A percentile compares a stretch with the other conserved stretches of the same genome.
Conservation (phyloP, 768 basidiomycete genomes). For the Hericium coralloides region DNA sequence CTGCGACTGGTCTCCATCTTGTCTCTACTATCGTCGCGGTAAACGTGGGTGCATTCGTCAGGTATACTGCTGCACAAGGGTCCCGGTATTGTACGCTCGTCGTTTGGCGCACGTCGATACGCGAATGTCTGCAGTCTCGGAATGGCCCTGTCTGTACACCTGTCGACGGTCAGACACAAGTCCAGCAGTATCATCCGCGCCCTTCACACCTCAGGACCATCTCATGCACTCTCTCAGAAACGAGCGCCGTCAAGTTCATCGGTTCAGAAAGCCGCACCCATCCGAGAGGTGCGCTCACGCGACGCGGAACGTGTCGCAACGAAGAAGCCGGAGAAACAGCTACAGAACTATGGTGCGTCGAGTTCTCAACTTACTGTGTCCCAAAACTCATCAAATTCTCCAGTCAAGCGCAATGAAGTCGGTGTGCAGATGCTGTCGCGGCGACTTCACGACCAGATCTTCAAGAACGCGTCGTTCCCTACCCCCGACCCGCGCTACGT, state of each 20-base stretch:
- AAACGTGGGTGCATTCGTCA: no score
- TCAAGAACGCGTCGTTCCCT: conserved; percentile 59
- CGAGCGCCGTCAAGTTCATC: no score
- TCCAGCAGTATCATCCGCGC: neutral
- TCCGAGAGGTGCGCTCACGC: no score
- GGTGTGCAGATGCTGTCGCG: conserved; percentile 92
- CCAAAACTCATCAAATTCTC: neutral
- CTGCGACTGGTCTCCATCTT: no score
- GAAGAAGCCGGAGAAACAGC: neutral
- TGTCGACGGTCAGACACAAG: neutral
- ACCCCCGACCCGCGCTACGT: conserved; percentile 51
- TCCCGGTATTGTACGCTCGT: neutral
- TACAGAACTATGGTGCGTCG: neutral
- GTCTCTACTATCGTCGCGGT: no score
- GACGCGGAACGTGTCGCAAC: no score
- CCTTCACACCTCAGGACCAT: neutral
- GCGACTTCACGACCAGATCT: conserved; percentile 75
- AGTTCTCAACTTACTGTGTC: neutral
- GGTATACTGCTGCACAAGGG: no score
- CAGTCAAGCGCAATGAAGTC: conserved; percentile 71
- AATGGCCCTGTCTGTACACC: neutral
- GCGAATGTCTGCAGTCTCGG: neutral
- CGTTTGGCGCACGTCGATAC: neutral
- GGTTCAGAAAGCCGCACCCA: no score
- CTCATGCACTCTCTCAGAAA: no score